Percentiles rank a stretch among this genome's conserved stretches.
phyloP scores from a whole-genome alignment of 352 stramenopile genomes.

The Globisporangium paddicum region DNA sequence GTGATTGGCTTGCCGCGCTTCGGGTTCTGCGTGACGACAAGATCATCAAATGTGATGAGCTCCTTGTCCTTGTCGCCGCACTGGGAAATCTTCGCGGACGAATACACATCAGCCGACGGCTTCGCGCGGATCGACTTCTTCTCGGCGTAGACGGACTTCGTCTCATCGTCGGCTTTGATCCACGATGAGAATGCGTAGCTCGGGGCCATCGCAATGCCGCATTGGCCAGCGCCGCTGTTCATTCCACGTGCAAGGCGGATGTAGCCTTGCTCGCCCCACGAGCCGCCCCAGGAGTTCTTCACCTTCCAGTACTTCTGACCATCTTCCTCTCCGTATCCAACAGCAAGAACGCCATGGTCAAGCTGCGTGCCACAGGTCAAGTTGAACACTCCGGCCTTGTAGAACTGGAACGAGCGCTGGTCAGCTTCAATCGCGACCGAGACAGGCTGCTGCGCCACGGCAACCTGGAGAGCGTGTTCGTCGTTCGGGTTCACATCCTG shows the following conservation, averaged over 20 bases:
- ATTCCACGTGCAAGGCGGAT: conserved; percentile 87
- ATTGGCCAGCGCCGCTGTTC: conserved; percentile 39
- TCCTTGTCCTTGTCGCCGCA: conserved; percentile 66
- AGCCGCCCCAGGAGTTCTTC: conserved; percentile 96
- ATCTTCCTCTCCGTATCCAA: conserved; percentile 92
- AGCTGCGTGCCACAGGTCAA: conserved; percentile 87
- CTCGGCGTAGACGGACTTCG: neutral
- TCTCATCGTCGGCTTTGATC: conserved; percentile 22
- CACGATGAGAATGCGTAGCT: conserved; percentile 63
- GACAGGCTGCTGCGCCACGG: conserved; percentile 92
- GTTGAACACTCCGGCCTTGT: conserved; percentile 91
- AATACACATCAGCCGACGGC: conserved; percentile 37
- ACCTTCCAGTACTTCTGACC: conserved; percentile 92
- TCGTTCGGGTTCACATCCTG: conserved; percentile 85
- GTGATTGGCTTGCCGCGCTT: conserved; percentile 73
- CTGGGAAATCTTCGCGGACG: conserved; percentile 74
- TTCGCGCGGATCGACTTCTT: conserved; percentile 6
- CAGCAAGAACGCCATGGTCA: conserved; percentile 96
- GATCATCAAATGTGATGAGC: conserved; percentile 59
- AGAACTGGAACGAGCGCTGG: conserved; percentile 95
- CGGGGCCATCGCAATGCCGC: conserved; percentile 69
- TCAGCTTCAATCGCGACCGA: conserved; percentile 93
- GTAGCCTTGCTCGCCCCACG: conserved; percentile 93
- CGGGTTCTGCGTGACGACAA: conserved; percentile 57
- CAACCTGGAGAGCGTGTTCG: conserved; percentile 82